These are phyloP conservation scores for Cryphonectria carpinicola DNA, from an alignment of 2,329 filamentous ascomycete species.

Conservation along the genomic window DNA sequence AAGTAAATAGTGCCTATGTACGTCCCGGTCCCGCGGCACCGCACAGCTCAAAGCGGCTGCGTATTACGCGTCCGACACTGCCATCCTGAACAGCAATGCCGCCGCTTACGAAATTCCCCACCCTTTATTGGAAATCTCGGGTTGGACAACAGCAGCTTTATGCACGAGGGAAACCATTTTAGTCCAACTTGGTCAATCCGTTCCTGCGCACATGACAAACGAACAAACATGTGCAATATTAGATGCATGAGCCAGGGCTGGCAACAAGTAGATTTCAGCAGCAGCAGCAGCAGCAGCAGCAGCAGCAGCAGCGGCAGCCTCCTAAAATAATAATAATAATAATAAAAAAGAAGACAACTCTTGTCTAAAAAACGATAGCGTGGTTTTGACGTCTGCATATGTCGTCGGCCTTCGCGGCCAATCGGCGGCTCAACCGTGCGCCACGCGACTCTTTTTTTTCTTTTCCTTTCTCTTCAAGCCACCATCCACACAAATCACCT, in stretches of 20 bases:
- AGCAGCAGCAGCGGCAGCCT: too few relatives aligned
- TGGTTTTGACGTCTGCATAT: background rate
- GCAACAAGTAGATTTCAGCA: background rate
- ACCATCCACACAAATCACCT: background rate
- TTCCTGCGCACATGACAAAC: background rate
- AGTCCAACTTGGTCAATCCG: background rate
- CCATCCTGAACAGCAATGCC: background rate
- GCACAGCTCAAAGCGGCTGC: background rate
- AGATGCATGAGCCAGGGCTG: background rate
- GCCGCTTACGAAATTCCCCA: background rate
- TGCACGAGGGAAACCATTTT: too few relatives aligned
- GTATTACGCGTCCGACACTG: background rate
- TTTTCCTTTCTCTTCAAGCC: background rate
- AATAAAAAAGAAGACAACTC: too few relatives aligned
- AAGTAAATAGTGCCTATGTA: background rate
- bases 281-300: background rate
- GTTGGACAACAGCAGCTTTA: background rate
- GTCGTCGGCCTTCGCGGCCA: background rate
- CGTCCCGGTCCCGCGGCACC: too few relatives aligned
- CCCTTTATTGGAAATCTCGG: background rate
- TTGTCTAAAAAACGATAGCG: background rate
- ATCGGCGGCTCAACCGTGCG: slow-evolving; percentile 3
- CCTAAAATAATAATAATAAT: too few relatives aligned
- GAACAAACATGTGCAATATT: background rate
- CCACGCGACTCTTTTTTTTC: background rate